Conservation (phyloP, 345 rosid genomes). For the Rhizophora mangle region DNA sequence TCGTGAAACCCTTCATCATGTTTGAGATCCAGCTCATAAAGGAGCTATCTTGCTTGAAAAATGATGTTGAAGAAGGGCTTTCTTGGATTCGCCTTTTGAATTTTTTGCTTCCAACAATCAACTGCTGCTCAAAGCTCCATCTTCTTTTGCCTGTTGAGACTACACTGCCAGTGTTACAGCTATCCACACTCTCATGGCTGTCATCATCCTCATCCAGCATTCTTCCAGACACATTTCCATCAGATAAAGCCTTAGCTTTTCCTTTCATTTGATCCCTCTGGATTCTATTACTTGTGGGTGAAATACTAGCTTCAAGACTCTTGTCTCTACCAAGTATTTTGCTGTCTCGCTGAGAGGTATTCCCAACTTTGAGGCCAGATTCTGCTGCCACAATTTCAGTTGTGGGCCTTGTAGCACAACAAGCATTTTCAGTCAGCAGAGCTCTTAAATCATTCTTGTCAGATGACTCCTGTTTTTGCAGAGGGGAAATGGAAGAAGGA, state of each 20-base stretch:
- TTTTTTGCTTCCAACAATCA: constrained; percentile 57
- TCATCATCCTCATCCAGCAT: constrained; percentile 42
- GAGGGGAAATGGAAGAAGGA: constrained; percentile 16
- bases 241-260: constrained; percentile 61
- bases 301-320: constrained; percentile 17
- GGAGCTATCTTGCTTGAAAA: constrained; percentile 64
- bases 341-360: constrained; percentile 26
- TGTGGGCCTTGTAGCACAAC: constrained; percentile 9
- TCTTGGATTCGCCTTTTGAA: constrained; percentile 46
- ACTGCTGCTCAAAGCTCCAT: constrained; percentile 47
- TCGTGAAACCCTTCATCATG: constrained; percentile 65
- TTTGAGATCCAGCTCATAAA: constrained; percentile 90
- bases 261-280: constrained; percentile 38
- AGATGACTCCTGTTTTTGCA: constrained; percentile 53
- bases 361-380: constrained; percentile 34
- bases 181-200: constrained; percentile 87
- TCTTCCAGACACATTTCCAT: constrained; percentile 44
- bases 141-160: constrained; percentile 45
- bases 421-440: constrained; percentile 23
- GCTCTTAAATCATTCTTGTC: constrained; percentile 49
- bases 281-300: constrained; percentile 35
- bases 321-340: constrained; percentile 25
- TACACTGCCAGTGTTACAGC: constrained; percentile 60
- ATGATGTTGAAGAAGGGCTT: constrained; percentile 51
- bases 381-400: constrained; percentile 26